These are phyloP conservation scores for Populus davidiana DNA, from an alignment of 345 rosid species.

Conservation along the genomic window DNA sequence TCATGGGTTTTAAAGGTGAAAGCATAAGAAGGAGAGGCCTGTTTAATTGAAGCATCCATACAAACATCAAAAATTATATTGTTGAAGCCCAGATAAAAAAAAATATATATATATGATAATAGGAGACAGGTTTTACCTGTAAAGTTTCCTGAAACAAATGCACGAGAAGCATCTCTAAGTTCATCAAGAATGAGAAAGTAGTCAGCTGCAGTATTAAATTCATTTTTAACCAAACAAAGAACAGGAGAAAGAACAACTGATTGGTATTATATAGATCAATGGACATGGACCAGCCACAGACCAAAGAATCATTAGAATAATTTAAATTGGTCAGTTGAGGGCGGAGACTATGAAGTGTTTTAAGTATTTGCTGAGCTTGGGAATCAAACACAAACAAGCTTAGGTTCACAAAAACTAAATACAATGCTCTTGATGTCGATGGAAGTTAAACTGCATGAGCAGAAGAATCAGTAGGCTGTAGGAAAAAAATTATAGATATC, in stretches of 20 bases:
- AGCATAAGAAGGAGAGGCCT: background rate
- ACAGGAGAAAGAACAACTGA: background rate
- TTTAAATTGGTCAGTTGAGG: background rate
- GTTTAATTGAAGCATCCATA: too few species aligned
- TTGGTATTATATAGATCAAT: too few species aligned
- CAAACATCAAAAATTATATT: too few species aligned
- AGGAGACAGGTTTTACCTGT: slow-evolving; percentile 49
- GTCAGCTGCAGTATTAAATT: slow-evolving; percentile 1
- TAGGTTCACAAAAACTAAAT: too few species aligned
- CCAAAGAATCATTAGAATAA: background rate
- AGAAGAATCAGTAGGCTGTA: too few species aligned
- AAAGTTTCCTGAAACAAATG: slow-evolving; percentile 94
- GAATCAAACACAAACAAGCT: too few species aligned
- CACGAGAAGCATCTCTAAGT: slow-evolving; percentile 87
- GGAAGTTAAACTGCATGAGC: too few species aligned
- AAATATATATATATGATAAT: background rate
- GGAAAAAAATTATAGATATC: too few species aligned
- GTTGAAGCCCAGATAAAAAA: background rate
- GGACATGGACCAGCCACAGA: too few species aligned
- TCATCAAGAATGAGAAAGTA: slow-evolving; percentile 20
- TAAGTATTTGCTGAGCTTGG: too few species aligned
- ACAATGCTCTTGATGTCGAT: background rate
- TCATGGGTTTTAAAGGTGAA: background rate
- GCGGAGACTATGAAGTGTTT: too few species aligned
- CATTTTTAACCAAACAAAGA: background rate